Conservation (phyloP, 2,329 filamentous ascomycete genomes). For the Penicillium sp. region DNA sequence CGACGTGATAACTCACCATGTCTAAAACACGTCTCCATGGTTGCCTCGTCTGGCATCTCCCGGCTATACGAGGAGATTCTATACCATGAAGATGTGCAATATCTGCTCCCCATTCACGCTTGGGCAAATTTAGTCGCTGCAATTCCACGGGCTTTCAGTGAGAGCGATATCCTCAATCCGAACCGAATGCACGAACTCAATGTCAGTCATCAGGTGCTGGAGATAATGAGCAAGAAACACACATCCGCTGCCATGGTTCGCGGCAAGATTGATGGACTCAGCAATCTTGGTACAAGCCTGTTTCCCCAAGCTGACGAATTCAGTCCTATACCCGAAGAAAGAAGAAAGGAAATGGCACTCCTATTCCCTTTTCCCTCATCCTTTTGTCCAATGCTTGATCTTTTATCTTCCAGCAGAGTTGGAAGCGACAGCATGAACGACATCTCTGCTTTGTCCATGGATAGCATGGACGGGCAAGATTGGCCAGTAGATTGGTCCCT, state of each 20-base stretch:
- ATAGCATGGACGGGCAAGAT: background rate
- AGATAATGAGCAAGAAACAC: slow-evolving; percentile 14
- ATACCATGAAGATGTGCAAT: slow-evolving; percentile 9
- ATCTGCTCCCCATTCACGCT: slow-evolving; percentile 8
- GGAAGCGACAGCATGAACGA: background rate
- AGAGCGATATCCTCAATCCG: slow-evolving; percentile 5
- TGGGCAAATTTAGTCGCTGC: slow-evolving; percentile 14
- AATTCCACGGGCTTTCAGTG: slow-evolving; percentile 11
- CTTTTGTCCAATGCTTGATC: slow-evolving; percentile 4
- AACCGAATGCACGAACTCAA: slow-evolving; percentile 3
- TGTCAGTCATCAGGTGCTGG: slow-evolving; percentile 5
- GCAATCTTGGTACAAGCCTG: background rate
- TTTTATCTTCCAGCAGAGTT: background rate
- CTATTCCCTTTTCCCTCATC: slow-evolving; percentile 1
- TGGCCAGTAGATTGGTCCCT: slow-evolving; percentile 8
- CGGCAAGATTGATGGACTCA: background rate
- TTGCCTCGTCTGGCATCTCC: slow-evolving; percentile 11
- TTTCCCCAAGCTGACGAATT: slow-evolving; percentile 1
- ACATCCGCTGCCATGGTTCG: background rate
- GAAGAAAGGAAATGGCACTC: background rate
- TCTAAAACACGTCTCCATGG: slow-evolving; percentile 12
- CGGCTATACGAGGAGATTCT: slow-evolving; percentile 15
- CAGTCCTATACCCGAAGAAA: background rate
- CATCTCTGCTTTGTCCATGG: background rate
- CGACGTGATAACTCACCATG: slow-evolving; percentile 8